Evolutionary conservation across 805 yeast genomes (phyloP).

Genomic region (Teunomyces kruisii): DNA sequence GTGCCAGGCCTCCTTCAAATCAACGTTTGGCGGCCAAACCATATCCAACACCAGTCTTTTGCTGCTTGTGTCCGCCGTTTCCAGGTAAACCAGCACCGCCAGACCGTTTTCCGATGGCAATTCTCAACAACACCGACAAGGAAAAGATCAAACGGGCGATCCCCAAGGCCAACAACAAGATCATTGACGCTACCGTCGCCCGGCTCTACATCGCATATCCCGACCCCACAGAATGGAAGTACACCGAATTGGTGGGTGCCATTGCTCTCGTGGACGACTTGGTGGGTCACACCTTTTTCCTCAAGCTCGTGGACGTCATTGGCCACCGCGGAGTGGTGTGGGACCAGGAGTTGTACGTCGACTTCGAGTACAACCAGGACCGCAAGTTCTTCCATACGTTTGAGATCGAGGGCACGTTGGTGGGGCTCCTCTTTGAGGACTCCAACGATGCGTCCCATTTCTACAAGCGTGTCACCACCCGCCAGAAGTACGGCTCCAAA

Average conservation of each 20-base stretch:
- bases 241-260: slow-evolving; percentile 90
- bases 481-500: slow-evolving; percentile 83
- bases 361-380: slow-evolving; percentile 89
- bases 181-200: slow-evolving; percentile 88
- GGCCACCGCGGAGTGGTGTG: slow-evolving; percentile 88
- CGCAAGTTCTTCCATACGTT: slow-evolving; percentile 92
- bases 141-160: slow-evolving; percentile 86
- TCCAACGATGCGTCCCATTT: slow-evolving; percentile 84
- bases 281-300: slow-evolving; percentile 90
- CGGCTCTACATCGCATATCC: slow-evolving; percentile 89
- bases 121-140: slow-evolving; percentile 58
- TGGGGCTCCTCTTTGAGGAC: slow-evolving; percentile 88
- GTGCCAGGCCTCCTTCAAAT: background rate
- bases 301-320: slow-evolving; percentile 81
- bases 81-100: too few relatives aligned
- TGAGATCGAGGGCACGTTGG: slow-evolving; percentile 86
- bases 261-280: slow-evolving; percentile 83
- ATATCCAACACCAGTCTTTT: background rate
- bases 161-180: slow-evolving; percentile 84
- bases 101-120: slow-evolving; percentile 25
- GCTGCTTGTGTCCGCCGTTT: too few relatives aligned
- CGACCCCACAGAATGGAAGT: slow-evolving; percentile 74
- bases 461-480: slow-evolving; percentile 67
- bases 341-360: slow-evolving; percentile 94
- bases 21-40: background rate